A percentile compares a stretch with the other conserved stretches of the same genome.
Conservation (phyloP, 371 early-diverging fungal genomes). For the Rhizopus arrhizus region DNA sequence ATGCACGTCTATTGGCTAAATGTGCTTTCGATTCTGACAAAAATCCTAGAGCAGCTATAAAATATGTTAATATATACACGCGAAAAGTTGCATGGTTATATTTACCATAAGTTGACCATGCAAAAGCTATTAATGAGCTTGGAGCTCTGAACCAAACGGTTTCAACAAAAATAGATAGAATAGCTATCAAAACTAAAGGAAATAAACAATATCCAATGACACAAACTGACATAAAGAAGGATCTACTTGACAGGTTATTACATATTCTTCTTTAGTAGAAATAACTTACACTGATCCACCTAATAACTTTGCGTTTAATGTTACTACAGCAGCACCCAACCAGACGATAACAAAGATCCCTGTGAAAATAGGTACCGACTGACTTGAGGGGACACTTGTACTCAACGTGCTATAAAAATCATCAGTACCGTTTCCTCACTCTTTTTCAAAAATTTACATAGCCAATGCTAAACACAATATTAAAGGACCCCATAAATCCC, state of each 20-base stretch:
- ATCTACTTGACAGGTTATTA: slow-evolving; percentile 48
- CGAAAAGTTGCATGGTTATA: not conserved
- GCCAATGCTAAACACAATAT: slow-evolving; percentile 87
- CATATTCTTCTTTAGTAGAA: not conserved
- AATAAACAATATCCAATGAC: slow-evolving; percentile 95
- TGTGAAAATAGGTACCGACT: slow-evolving; percentile 86
- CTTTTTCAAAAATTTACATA: slow-evolving; percentile 40
- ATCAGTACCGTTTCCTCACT: not conserved
- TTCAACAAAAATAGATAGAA: slow-evolving; percentile 69
- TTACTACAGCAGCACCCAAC: slow-evolving; percentile 92
- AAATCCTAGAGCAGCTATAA: slow-evolving; percentile 86
- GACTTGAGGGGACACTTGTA: slow-evolving; percentile 65
- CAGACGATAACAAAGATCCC: slow-evolving; percentile 91
- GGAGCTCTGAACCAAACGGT: slow-evolving; percentile 71
- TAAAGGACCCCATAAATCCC: slow-evolving; percentile 97
- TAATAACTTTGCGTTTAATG: slow-evolving; percentile 89
- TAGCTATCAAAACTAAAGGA: slow-evolving; percentile 81
- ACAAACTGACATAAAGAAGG: slow-evolving; percentile 94
- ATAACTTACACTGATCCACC: slow-evolving; percentile 85
- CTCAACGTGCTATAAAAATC: slow-evolving; percentile 51
- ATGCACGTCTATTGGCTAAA: slow-evolving; percentile 76
- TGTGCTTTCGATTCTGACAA: slow-evolving; percentile 72
- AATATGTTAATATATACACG: not conserved
- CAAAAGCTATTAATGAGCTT: slow-evolving; percentile 71
- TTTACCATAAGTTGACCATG: slow-evolving; percentile 84